Conservation (phyloP, 2,329 filamentous ascomycete species). For the Lojkania enalia region DNA sequence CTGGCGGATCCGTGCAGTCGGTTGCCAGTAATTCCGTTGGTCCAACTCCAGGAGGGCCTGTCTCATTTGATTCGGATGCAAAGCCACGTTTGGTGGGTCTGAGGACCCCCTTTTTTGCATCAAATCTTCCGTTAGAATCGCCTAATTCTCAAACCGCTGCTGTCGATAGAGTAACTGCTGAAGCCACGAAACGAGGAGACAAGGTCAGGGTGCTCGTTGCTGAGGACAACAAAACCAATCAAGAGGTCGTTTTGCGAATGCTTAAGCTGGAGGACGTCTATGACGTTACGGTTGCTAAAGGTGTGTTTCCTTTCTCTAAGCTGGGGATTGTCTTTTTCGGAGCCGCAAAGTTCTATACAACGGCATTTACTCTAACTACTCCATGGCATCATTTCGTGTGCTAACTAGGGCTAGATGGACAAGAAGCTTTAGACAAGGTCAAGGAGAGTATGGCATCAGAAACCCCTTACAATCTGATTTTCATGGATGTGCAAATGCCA, state of each 20-base stretch:
- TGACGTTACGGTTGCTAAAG: constrained; percentile 82
- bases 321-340: too few species aligned
- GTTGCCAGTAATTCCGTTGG: constrained; percentile 27
- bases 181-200: constrained; percentile 57
- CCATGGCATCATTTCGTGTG: constrained; percentile 45
- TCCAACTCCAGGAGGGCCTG: constrained; percentile 28
- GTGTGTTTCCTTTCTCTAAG: neutral
- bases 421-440: constrained; percentile 85
- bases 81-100: constrained; percentile 81
- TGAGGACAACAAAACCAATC: constrained; percentile 67
- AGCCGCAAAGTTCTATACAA: too few species aligned
- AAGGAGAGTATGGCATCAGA: constrained; percentile 77
- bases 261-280: constrained; percentile 78
- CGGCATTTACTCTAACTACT: too few species aligned
- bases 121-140: constrained; percentile 51
- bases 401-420: constrained; percentile 43
- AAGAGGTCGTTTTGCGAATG: constrained; percentile 61
- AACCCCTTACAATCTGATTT: constrained; percentile 80
- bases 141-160: constrained; percentile 66
- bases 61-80: constrained; percentile 60
- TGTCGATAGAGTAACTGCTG: constrained; percentile 66
- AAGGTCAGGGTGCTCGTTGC: constrained; percentile 84
- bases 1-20: constrained; percentile 37
- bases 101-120: constrained; percentile 78
- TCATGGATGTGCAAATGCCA: constrained; percentile 96